A percentile compares a stretch with the other conserved stretches of the same genome.
Evolutionary conservation across 371 early-diverging fungal species (phyloP).

Genomic region (Parasitella parasitica): DNA sequence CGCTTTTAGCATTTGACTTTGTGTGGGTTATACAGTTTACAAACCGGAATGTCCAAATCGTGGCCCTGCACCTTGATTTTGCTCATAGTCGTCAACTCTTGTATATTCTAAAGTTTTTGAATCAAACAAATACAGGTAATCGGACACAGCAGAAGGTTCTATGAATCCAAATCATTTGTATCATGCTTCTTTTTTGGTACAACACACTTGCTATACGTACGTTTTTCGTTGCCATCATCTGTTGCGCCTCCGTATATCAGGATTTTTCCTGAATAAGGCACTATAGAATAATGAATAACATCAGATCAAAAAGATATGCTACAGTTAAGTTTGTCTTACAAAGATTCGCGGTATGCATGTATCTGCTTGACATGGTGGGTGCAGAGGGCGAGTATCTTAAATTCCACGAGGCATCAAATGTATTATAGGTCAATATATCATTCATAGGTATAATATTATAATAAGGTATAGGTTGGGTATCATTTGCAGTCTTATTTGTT

Average conservation of each 20-base stretch:
- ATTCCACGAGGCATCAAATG: slow-evolving; percentile 4
- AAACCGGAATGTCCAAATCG: slow-evolving; percentile 19
- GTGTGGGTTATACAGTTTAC: not conserved
- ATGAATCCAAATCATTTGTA: not conserved
- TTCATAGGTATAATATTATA: slow-evolving; percentile 3
- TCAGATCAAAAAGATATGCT: not conserved
- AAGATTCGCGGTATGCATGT: slow-evolving; percentile 15
- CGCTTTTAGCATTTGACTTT: no score
- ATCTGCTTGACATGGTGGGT: slow-evolving; percentile 5
- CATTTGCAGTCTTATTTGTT: not conserved
- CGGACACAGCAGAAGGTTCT: slow-evolving; percentile 9
- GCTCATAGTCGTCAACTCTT: slow-evolving; percentile 2
- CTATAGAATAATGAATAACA: slow-evolving; percentile 5
- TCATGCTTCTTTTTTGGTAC: not conserved
- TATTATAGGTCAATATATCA: slow-evolving; percentile 12
- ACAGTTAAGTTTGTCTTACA: not conserved
- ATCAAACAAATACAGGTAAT: slow-evolving; percentile 19
- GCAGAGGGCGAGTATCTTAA: not conserved
- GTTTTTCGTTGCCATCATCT: slow-evolving; percentile 5
- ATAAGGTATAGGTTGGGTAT: not conserved
- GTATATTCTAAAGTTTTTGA: slow-evolving; percentile 19
- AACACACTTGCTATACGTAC: not conserved
- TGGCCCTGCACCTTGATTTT: slow-evolving; percentile 13
- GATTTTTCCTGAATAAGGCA: slow-evolving; percentile 14
- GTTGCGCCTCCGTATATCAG: slow-evolving; percentile 22